Evolutionary conservation across 441 rosid genomes (phyloP).

Genomic region (Eutrema salsugineum): DNA sequence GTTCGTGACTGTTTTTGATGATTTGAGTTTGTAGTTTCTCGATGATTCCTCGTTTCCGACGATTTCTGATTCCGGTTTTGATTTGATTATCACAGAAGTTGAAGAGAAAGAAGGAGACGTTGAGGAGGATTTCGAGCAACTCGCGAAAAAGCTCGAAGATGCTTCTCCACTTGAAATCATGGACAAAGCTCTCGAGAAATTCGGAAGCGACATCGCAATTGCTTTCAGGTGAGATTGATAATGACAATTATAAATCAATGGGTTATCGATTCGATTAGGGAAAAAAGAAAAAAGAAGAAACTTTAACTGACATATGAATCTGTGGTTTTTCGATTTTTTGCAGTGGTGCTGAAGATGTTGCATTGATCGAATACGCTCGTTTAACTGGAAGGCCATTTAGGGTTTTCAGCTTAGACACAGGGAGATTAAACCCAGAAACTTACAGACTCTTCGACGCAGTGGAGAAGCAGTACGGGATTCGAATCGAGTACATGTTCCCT

Average conservation of each 20-base stretch:
- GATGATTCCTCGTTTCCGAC: background rate
- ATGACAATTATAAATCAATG: background rate
- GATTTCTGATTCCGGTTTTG: background rate
- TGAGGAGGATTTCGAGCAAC: conserved; percentile 35
- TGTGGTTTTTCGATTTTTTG: background rate
- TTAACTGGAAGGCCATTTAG: conserved; percentile 48
- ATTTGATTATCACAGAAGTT: conserved; percentile 29
- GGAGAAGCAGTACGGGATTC: conserved; percentile 50
- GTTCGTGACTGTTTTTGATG: conserved; percentile 11
- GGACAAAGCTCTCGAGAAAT: conserved; percentile 79
- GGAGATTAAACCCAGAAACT: conserved; percentile 51
- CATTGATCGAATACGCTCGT: conserved; percentile 52
- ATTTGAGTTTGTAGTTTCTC: background rate
- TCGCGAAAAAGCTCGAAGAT: conserved; percentile 32
- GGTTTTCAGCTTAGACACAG: conserved; percentile 55
- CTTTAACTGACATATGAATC: background rate
- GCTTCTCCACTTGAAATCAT: conserved; percentile 65
- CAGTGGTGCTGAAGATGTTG: conserved; percentile 66
- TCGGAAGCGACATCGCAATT: conserved; percentile 79
- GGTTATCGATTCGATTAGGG: background rate
- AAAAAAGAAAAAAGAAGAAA: background rate
- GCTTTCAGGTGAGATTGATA: conserved; percentile 68
- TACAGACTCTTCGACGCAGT: conserved; percentile 45
- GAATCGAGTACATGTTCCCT: conserved; percentile 52
- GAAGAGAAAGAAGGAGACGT: conserved; percentile 25